Percentiles rank a stretch among this genome's conserved stretches.
Conservation (phyloP, 164 flowering plant species). For the Berberis vulgaris region DNA sequence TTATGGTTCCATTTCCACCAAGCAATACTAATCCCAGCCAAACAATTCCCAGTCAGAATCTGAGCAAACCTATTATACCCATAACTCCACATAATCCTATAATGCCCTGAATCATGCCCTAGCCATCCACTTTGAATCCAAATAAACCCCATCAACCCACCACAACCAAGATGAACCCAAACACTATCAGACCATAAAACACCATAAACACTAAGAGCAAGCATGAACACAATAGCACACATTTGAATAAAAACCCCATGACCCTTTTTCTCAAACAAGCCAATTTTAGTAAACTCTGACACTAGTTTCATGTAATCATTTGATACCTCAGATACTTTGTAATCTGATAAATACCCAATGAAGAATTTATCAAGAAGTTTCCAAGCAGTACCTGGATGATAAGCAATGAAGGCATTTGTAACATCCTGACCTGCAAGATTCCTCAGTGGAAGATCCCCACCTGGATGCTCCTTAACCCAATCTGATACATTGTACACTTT, state of each 20-base stretch:
- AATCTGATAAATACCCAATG: slow-evolving; percentile 52
- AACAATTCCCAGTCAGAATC: not conserved
- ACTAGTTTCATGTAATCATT: slow-evolving; percentile 51
- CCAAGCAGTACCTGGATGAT: slow-evolving; percentile 5
- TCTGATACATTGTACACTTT: no score
- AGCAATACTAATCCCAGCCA: no score
- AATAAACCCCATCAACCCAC: no score
- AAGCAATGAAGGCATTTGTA: slow-evolving; percentile 76
- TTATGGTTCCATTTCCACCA: no score
- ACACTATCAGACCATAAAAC: not conserved
- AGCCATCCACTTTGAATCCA: not conserved
- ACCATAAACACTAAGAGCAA: slow-evolving; percentile 7
- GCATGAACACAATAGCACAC: slow-evolving; percentile 16
- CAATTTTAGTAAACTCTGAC: slow-evolving; percentile 41
- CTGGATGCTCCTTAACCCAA: no score
- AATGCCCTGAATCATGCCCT: not conserved
- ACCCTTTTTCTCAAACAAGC: slow-evolving; percentile 70
- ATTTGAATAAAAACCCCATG: slow-evolving; percentile 13
- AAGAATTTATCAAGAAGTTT: slow-evolving; percentile 47
- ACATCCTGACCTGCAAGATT: slow-evolving; percentile 69
- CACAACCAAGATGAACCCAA: not conserved
- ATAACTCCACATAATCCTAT: not conserved
- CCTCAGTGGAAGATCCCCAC: slow-evolving; percentile 19
- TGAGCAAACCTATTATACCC: not conserved
- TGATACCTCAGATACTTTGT: slow-evolving; percentile 53